Evolutionary conservation across 805 yeast species (phyloP).

Genomic region (Spathaspora girioi): DNA sequence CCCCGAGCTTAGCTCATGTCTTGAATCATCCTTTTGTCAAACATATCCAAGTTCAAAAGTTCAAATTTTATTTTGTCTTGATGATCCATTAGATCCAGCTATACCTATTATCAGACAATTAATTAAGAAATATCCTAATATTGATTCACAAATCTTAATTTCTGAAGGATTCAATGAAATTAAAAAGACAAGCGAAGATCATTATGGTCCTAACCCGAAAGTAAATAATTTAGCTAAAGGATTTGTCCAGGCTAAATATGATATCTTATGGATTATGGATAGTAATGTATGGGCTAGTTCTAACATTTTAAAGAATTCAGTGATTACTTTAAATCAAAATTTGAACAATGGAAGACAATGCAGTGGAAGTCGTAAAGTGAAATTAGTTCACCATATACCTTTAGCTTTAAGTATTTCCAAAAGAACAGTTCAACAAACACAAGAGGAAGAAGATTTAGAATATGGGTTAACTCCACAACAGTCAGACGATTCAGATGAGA

Average conservation of each 20-base stretch:
- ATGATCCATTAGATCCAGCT: slow-evolving; percentile 59
- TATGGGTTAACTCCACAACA: slow-evolving; percentile 16
- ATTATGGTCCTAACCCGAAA: slow-evolving; percentile 84
- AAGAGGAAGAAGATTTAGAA: slow-evolving; percentile 3
- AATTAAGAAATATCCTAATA: slow-evolving; percentile 48
- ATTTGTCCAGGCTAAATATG: slow-evolving; percentile 61
- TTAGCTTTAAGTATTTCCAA: slow-evolving; percentile 44
- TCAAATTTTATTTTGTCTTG: slow-evolving; percentile 77
- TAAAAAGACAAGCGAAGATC: slow-evolving; percentile 32
- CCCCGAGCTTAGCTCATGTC: slow-evolving; percentile 64
- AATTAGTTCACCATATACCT: slow-evolving; percentile 81
- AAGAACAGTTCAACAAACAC: slow-evolving; percentile 1
- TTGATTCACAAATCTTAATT: slow-evolving; percentile 57
- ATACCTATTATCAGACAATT: slow-evolving; percentile 52
- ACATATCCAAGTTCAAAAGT: slow-evolving; percentile 55
- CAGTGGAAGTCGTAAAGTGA: slow-evolving; percentile 39
- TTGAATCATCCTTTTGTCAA: slow-evolving; percentile 66
- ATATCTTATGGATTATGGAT: slow-evolving; percentile 81
- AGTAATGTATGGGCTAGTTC: slow-evolving; percentile 78
- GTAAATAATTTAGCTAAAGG: slow-evolving; percentile 86
- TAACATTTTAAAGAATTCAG: slow-evolving; percentile 62
- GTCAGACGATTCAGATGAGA: slow-evolving; percentile 6
- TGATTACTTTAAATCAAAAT: slow-evolving; percentile 45
- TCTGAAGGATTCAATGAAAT: slow-evolving; percentile 15
- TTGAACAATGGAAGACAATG: slow-evolving; percentile 46